Conservation (phyloP, 768 basidiomycete genomes). For the Calocera viscosa region DNA sequence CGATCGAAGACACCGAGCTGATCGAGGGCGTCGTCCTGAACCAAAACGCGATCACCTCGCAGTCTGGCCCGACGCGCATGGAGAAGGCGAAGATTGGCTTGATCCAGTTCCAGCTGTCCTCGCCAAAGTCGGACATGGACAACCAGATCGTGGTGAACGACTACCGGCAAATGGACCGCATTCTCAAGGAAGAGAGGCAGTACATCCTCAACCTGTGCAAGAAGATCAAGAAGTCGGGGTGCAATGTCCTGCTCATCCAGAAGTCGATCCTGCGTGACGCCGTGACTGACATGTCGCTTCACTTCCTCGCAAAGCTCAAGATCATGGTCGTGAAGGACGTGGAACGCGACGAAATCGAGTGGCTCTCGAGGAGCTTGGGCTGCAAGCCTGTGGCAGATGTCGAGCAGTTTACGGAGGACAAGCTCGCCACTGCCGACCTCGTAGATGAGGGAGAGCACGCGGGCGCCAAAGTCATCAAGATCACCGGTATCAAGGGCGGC, state of each 20-base stretch:
- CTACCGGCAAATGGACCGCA: constrained; percentile 99
- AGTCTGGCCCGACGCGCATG: constrained; percentile 85
- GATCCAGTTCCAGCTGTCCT: constrained; percentile 94
- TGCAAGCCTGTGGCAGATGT: constrained; percentile 96
- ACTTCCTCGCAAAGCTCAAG: constrained; percentile 92
- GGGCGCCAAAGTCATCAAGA: constrained; percentile 82
- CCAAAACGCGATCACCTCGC: constrained; percentile 81
- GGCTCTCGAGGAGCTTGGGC: constrained; percentile 85
- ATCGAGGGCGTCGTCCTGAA: constrained; percentile 95
- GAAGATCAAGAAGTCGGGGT: constrained; percentile 99
- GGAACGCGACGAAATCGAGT: constrained; percentile 97
- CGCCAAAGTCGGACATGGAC: constrained; percentile 99
- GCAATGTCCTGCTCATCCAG: constrained; percentile 96
- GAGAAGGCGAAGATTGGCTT: constrained; percentile 98
- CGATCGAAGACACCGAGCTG: constrained; percentile 96
- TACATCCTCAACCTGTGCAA: constrained; percentile 97
- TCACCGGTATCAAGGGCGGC: constrained; percentile 88
- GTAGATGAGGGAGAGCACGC: constrained; percentile 76
- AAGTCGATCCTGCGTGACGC: constrained; percentile 98
- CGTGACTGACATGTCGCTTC: constrained; percentile 94
- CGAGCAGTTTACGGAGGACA: constrained; percentile 94
- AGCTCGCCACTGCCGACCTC: constrained; percentile 89
- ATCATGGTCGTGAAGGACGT: constrained; percentile 96
- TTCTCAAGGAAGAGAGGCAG: constrained; percentile 96
- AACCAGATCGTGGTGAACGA: constrained; percentile 99